These are phyloP conservation scores for Moringa oleifera DNA, from an alignment of 345 rosid genomes.

Conservation along the genomic window DNA sequence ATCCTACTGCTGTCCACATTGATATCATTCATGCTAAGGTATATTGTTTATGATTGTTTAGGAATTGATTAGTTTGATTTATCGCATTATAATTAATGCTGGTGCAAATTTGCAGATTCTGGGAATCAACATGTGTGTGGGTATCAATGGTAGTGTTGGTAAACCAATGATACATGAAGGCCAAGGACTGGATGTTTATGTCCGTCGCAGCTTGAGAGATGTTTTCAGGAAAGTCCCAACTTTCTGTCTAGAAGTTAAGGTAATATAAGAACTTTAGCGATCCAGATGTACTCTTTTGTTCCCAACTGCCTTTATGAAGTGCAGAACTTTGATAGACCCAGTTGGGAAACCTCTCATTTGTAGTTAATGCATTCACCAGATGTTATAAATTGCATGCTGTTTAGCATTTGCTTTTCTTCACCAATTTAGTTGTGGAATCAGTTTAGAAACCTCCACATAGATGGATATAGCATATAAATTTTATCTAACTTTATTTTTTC, in stretches of 20 bases:
- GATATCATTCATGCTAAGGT: slow-evolving; percentile 97
- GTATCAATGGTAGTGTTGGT: slow-evolving; percentile 73
- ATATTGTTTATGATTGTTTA: slow-evolving; percentile 15
- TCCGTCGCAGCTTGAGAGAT: slow-evolving; percentile 93
- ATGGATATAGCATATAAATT: too few relatives aligned
- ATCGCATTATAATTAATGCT: slow-evolving; percentile 12
- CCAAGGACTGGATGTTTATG: slow-evolving; percentile 76
- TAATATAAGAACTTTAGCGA: slow-evolving; percentile 14
- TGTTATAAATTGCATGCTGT: not conserved
- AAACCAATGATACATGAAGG: slow-evolving; percentile 89
- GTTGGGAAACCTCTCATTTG: too few relatives aligned
- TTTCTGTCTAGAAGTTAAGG: slow-evolving; percentile 88
- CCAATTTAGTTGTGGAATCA: not conserved
- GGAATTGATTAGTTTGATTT: slow-evolving; percentile 9
- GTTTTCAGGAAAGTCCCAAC: slow-evolving; percentile 92
- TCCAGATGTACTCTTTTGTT: not conserved
- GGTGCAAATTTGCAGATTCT: slow-evolving; percentile 53
- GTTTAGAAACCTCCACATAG: not conserved
- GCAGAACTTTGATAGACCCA: not conserved
- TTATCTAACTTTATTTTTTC: not conserved
- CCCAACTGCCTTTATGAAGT: too few relatives aligned
- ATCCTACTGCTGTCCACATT: slow-evolving; percentile 89
- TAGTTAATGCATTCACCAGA: not conserved
- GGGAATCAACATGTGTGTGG: slow-evolving; percentile 93
- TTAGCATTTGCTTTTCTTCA: not conserved